phyloP scores from a whole-genome alignment of 495 filamentous ascomycete genomes.

The Neurospora sp. region DNA sequence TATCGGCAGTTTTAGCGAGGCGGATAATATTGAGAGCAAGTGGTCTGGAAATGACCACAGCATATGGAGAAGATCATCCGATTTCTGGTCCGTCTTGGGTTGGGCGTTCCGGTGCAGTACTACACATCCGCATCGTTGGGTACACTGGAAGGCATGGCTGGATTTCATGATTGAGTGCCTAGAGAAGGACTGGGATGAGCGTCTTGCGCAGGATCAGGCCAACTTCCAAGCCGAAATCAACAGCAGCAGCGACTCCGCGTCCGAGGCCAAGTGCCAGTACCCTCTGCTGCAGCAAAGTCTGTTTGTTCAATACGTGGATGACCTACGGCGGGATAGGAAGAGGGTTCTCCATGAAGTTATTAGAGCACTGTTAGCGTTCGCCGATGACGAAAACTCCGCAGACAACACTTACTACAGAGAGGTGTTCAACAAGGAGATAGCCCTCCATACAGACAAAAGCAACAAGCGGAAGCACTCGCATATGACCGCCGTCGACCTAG shows the following conservation, averaged over 20 bases:
- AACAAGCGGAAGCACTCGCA: conserved; percentile 45
- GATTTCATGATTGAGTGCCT: conserved; percentile 69
- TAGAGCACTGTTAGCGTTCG: conserved; percentile 28
- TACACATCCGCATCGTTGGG: conserved; percentile 60
- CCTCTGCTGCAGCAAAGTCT: conserved; percentile 24
- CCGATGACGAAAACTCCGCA: conserved; percentile 24
- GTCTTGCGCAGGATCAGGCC: conserved; percentile 28
- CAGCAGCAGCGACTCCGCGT: background rate
- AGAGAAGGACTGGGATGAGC: conserved; percentile 61
- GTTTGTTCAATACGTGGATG: conserved; percentile 15
- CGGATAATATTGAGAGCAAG: conserved; percentile 36
- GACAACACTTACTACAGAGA: conserved; percentile 33
- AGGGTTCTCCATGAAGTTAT: conserved; percentile 30
- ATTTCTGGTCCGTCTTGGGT: conserved; percentile 84
- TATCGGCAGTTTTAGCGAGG: conserved; percentile 16
- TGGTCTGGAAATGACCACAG: conserved; percentile 51
- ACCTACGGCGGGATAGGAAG: conserved; percentile 22
- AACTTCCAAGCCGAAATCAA: background rate
- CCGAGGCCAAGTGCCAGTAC: background rate
- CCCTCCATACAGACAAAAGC: conserved; percentile 16
- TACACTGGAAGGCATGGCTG: conserved; percentile 73
- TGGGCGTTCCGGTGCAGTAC: conserved; percentile 93
- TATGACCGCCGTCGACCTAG: conserved; percentile 29
- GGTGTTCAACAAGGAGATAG: conserved; percentile 39
- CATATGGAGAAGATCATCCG: conserved; percentile 61